Evolutionary conservation across 345 rosid species (phyloP).

Genomic region (Eucalyptus dawsonii): DNA sequence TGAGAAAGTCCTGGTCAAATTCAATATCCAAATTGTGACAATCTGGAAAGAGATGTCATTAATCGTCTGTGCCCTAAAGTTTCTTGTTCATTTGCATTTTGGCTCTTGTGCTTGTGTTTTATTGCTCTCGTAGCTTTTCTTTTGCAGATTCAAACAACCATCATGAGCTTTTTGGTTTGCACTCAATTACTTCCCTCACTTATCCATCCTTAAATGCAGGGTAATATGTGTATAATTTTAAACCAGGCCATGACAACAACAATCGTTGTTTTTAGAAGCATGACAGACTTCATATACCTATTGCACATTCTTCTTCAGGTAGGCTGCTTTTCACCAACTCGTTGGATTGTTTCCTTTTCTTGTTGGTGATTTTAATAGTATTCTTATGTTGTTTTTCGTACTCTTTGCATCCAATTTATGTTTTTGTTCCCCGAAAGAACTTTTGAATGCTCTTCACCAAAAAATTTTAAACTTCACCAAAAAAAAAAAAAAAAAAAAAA

Average conservation of each 20-base stretch:
- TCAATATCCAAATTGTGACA: background rate
- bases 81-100: background rate
- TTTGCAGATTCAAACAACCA: background rate
- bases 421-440: background rate
- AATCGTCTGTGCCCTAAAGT: background rate
- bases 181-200: background rate
- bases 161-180: background rate
- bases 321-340: background rate
- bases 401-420: background rate
- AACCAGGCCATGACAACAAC: conserved; percentile 30
- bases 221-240: conserved; percentile 37
- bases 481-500: background rate
- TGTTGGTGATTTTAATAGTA: background rate
- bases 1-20: background rate
- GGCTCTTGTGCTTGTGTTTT: background rate
- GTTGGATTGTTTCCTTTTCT: background rate
- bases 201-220: conserved; percentile 22
- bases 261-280: conserved; percentile 37
- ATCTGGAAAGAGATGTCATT: background rate
- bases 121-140: background rate
- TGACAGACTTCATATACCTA: conserved; percentile 56
- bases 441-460: background rate
- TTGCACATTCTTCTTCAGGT: conserved; percentile 85
- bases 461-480: no score
- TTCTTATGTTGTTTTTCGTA: background rate